Evolutionary conservation across 345 rosid species (phyloP).

Genomic region (Durio zibethinus): DNA sequence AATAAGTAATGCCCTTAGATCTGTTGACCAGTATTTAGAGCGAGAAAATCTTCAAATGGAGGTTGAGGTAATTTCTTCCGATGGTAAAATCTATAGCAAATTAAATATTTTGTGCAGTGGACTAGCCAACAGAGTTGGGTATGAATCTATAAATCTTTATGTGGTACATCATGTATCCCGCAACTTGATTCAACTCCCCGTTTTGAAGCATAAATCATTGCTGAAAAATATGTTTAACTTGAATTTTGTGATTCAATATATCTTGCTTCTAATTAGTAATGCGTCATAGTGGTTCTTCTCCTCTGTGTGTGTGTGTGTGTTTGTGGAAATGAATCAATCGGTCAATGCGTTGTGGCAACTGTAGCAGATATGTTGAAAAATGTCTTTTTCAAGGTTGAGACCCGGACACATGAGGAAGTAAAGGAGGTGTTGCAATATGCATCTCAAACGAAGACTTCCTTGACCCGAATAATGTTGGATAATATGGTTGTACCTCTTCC

Average conservation of each 20-base stretch:
- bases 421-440: constrained; percentile 61
- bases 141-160: constrained; percentile 2
- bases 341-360: background rate
- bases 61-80: constrained; percentile 64
- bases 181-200: background rate
- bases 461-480: constrained; percentile 91
- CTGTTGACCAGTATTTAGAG: constrained; percentile 65
- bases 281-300: background rate
- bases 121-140: constrained; percentile 1
- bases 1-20: constrained; percentile 67
- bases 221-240: background rate
- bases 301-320: background rate
- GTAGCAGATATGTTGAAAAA: background rate
- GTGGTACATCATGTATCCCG: background rate
- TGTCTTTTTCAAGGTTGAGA: constrained; percentile 62
- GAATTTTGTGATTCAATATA: background rate
- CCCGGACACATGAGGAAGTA: constrained; percentile 80
- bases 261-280: background rate
- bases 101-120: background rate
- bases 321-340: background rate
- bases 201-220: background rate
- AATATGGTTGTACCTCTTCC: constrained; percentile 88
- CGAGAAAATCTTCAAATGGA: constrained; percentile 73
- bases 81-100: background rate
- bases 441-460: constrained; percentile 45